A percentile compares a stretch with the other conserved stretches of the same genome.
Evolutionary conservation across 306 rosid species (phyloP).

Genomic region (Oemleria cerasiformis): DNA sequence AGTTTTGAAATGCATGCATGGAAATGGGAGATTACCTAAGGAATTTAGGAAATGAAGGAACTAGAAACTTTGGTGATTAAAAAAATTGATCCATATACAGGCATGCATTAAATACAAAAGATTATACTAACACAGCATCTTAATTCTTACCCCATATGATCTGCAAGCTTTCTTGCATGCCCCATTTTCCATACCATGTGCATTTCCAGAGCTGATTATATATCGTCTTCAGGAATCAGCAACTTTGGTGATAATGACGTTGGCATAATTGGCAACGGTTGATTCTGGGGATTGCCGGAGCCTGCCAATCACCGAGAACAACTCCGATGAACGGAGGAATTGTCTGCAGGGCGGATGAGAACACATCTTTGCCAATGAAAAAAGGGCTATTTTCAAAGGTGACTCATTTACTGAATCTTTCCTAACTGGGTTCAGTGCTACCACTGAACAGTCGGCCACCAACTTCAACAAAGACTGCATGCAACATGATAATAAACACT

Average conservation of each 20-base stretch:
- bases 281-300: constrained; percentile 82
- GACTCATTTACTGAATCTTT: constrained; percentile 70
- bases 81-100: background rate
- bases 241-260: constrained; percentile 57
- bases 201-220: background rate
- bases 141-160: background rate
- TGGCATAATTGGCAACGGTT: constrained; percentile 65
- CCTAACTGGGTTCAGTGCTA: constrained; percentile 62
- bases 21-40: too few relatives aligned
- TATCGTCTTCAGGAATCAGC: constrained; percentile 42
- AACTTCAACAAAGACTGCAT: constrained; percentile 84
- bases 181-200: background rate
- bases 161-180: constrained; percentile 2
- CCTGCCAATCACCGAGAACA: constrained; percentile 68
- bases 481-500: constrained; percentile 21
- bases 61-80: background rate
- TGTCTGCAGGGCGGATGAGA: constrained; percentile 72
- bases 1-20: too few relatives aligned
- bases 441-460: constrained; percentile 66
- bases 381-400: constrained; percentile 89
- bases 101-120: background rate
- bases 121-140: background rate
- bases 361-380: constrained; percentile 93
- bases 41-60: background rate
- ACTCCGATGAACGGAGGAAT: constrained; percentile 70